Percentiles rank a stretch among this genome's conserved stretches.
These are phyloP conservation scores for Phytophthora pinifolia DNA, from an alignment of 352 stramenopile genomes.

Conservation along the genomic window DNA sequence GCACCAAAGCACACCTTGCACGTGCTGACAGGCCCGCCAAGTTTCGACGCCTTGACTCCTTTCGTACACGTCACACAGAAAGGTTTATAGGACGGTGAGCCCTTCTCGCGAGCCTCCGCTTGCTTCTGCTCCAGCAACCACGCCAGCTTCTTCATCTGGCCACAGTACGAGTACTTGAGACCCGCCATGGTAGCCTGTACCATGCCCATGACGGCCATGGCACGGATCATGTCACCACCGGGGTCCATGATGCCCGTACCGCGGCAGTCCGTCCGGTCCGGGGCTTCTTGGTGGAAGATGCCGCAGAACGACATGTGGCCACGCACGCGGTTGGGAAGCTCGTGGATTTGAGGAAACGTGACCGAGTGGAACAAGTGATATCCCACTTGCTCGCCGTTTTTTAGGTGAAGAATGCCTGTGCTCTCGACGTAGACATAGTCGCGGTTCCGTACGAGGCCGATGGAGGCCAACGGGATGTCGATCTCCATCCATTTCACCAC, in stretches of 20 bases:
- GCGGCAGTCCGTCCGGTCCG: conserved; percentile 11
- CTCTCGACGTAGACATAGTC: conserved; percentile 25
- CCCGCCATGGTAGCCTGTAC: conserved; percentile 23
- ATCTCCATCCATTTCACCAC: conserved; percentile 40
- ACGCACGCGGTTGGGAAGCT: conserved; percentile 25
- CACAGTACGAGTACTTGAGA: conserved; percentile 35
- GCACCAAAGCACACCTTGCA: conserved; percentile 30
- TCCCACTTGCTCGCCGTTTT: conserved; percentile 17
- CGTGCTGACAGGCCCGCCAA: conserved; percentile 6
- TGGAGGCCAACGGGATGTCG: conserved; percentile 9
- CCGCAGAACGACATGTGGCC: conserved; percentile 45
- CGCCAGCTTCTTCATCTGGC: conserved; percentile 34
- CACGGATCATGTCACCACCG: conserved; percentile 27
- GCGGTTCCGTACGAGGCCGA: conserved; percentile 21
- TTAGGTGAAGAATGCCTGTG: conserved; percentile 12
- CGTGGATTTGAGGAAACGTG: conserved; percentile 18
- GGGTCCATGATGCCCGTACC: conserved; percentile 25
- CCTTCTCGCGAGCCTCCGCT: conserved; percentile 6
- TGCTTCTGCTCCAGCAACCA: conserved; percentile 26
- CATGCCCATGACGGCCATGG: conserved; percentile 23
- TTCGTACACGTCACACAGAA: conserved; percentile 31
- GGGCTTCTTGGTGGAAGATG: conserved; percentile 29
- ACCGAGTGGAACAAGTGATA: conserved; percentile 28
- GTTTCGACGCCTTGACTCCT: conserved; percentile 9
- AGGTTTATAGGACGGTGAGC: conserved; percentile 1